A percentile compares a stretch with the other conserved stretches of the same genome.
Conservation (phyloP, 768 basidiomycete species). For the Suillus plorans region DNA sequence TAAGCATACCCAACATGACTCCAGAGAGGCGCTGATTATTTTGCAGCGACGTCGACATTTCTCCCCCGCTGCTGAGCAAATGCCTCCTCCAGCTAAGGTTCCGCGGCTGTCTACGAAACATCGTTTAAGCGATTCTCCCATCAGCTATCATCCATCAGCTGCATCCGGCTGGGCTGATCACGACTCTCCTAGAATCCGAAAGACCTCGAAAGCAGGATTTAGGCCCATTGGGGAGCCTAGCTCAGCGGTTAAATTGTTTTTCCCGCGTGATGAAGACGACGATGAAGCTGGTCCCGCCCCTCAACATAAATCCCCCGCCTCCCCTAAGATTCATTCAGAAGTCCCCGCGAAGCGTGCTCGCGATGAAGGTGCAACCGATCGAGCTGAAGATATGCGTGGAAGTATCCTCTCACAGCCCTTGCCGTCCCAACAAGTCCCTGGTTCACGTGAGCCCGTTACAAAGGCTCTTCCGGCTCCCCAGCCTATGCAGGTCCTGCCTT, state of each 20-base stretch:
- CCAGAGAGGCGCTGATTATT: slow-evolving; percentile 11
- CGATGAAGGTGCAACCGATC: slow-evolving; percentile 20
- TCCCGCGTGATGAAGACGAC: slow-evolving; percentile 72
- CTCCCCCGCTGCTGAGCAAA: slow-evolving; percentile 29
- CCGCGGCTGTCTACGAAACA: slow-evolving; percentile 19
- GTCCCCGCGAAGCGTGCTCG: slow-evolving; percentile 28
- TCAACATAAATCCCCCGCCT: slow-evolving; percentile 16
- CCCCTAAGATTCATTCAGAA: slow-evolving; percentile 14
- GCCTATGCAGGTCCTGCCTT: slow-evolving; percentile 11
- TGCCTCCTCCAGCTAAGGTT: slow-evolving; percentile 32
- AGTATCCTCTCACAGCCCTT: not conserved
- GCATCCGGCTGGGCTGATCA: slow-evolving; percentile 17
- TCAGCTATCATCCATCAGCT: slow-evolving; percentile 8
- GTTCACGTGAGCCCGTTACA: slow-evolving; percentile 9
- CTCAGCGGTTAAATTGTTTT: slow-evolving; percentile 71
- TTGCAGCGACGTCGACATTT: slow-evolving; percentile 18
- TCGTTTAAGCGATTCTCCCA: slow-evolving; percentile 14
- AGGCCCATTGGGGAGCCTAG: slow-evolving; percentile 60
- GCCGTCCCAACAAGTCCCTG: slow-evolving; percentile 6
- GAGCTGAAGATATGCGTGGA: slow-evolving; percentile 18
- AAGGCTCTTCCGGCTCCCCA: slow-evolving; percentile 15
- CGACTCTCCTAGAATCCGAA: slow-evolving; percentile 18
- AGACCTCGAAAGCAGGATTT: slow-evolving; percentile 51
- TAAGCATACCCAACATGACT: slow-evolving; percentile 17
- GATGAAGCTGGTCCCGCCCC: slow-evolving; percentile 24